Evolutionary conservation across 2,329 filamentous ascomycete genomes (phyloP), one percentile per base, ranked within the genome.

Genomic region (Epichloe glyceriae): DNA sequence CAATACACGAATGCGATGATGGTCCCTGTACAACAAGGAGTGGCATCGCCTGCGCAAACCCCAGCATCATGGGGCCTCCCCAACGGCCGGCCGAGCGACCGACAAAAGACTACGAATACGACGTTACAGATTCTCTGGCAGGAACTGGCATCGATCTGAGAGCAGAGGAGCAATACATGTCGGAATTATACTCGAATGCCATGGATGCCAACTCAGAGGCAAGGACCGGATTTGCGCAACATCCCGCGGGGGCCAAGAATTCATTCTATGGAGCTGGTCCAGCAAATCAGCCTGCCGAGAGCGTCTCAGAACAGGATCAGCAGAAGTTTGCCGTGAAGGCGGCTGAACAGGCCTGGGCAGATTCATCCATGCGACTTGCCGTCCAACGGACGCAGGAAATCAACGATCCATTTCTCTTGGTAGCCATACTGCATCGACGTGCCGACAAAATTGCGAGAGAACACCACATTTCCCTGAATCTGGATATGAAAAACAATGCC

Each of bases 111-210:
- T 73, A 74, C 51, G 71, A 79, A 52, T 81, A 90, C 59, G 88
- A 95, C 60, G 77, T 90, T 44, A 87, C 85, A 56, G 90, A 96
- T 68, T 86, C 89, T 47, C 69, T 95, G 50, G 83, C 84, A 17
- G 87, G 86, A 17, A 91, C 88, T 15, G 89, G 88, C 47, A 88
- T 96, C 55, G 87, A 95, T 70, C 69, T 95, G 45, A 82, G 85
- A 52, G 88, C 88, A 56, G 90, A 95, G 65, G 88, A 94, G 61
- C 86, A 89, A 58, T 86, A 82, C 57, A 74, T 93, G 65, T 83
- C 87, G 43, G 82, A 80, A 53, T 73, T 81, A 51, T 84, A 82
- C 61, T 76, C 79, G 43, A 74, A 65, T 35, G 61, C 73, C 8
- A 73, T 72, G 53, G 70, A 72, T 50, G 60, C 64, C 50, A 68